Base-by-base conservation (phyloP, 2,329 filamentous ascomycete genomes). In the Talaromyces albobiverticillius region DNA sequence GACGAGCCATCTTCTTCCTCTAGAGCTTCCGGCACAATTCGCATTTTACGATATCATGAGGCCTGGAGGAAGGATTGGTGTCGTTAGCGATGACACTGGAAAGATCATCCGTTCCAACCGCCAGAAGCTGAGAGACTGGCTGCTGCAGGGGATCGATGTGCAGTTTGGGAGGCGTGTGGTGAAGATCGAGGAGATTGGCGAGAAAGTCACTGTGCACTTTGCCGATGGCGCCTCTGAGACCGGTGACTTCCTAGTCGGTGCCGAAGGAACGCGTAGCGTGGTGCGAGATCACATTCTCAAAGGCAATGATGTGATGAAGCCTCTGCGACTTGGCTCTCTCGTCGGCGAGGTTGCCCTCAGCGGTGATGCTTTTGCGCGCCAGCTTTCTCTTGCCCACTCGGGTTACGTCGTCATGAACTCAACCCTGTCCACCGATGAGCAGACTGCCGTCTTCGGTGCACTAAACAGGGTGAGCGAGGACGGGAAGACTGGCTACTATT, bases 211-310 rank as follows among this genome's bases (percentile, higher is more conserved):
- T 0, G 76, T 73, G 0, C 62, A 62, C 2, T 82, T 82, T 55
- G 71, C 75, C 4, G 79, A 81, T 57, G 76, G 73, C 3, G 69
- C 74, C 0, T 67, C 67, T 0, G 68, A 53, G 18, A 65, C 58
- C 0, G 80, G 80, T 0, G 62, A 67, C 3, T 60, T 82, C 2
- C 62, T 82, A 0, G 68, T 81, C 7, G 80, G 74, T 13, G 79
- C 78, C 54, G 80, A 83, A 59, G 80, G 80, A 0, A 70, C 73
- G 8, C 70, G 69, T 10, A 81, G 78, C 0, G 69, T 68, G 4
- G 67, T 73, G 2, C 74, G 79, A 1, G 18, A 41, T 6, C 38
- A 41, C 38, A 6, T 41, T 14, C 38, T 41, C 16, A 18, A 41
- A 41, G 38, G 38, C 38, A 9, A 41, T 4, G 38, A 41, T 14